phyloP scores from a whole-genome alignment of 139 green algal species.

The Coccomyxa sp. region DNA sequence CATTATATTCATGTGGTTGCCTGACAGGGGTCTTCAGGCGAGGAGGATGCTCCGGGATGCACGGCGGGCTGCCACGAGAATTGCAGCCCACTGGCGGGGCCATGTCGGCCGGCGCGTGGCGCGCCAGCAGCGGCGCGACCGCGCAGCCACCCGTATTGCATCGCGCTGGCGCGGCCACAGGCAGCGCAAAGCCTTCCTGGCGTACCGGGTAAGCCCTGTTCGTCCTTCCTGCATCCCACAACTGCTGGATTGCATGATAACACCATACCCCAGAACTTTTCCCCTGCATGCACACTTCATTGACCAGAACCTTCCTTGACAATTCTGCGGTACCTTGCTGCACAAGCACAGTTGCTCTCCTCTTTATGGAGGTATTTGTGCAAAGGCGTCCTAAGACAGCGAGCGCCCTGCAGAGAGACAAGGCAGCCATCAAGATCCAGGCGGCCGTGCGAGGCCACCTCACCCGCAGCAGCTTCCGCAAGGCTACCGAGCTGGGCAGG shows the following conservation, averaged over 20 bases:
- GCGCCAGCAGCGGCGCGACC: slow-evolving; percentile 12
- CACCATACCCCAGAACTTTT: too few relatives aligned
- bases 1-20: not conserved
- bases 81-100: slow-evolving; percentile 37
- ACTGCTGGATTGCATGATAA: too few relatives aligned
- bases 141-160: slow-evolving; percentile 44
- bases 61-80: slow-evolving; percentile 15
- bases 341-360: too few relatives aligned
- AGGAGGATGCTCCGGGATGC: slow-evolving; percentile 14
- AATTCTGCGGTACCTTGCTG: too few relatives aligned
- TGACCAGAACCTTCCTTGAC: too few relatives aligned
- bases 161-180: slow-evolving; percentile 31
- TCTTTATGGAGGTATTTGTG: too few relatives aligned
- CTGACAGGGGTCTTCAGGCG: slow-evolving; percentile 10
- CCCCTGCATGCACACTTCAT: not conserved
- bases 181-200: slow-evolving; percentile 12
- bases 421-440: slow-evolving; percentile 37
- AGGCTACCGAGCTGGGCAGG: slow-evolving; percentile 38
- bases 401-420: slow-evolving; percentile 12
- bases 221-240: too few relatives aligned
- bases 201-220: slow-evolving; percentile 7
- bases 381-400: too few relatives aligned
- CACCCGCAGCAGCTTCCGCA: slow-evolving; percentile 29
- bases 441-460: slow-evolving; percentile 30
- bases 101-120: slow-evolving; percentile 12